These are phyloP conservation scores for Cardiosporidium cionae DNA, from an alignment of 169 alveolate genomes.

Conservation along the genomic window DNA sequence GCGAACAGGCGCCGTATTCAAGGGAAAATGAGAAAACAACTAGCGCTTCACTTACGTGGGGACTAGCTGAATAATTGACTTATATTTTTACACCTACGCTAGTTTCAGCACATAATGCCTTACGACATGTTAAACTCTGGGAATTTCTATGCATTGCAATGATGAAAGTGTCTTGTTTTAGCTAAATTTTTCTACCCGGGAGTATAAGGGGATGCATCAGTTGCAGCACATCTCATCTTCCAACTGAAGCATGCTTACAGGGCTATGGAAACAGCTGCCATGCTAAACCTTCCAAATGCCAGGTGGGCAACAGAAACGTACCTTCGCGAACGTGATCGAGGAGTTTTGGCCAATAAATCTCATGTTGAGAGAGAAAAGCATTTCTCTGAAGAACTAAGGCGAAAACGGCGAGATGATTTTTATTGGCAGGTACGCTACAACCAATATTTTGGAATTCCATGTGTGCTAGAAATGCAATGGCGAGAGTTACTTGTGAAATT, in stretches of 20 bases:
- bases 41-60: no score
- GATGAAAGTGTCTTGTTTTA: not conserved
- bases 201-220: not conserved
- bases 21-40: no score
- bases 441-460: no score
- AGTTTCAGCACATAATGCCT: no score
- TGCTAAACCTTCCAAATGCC: constrained; percentile 45
- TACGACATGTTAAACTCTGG: not conserved
- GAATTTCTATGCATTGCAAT: not conserved
- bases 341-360: constrained; percentile 47
- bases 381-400: constrained; percentile 42
- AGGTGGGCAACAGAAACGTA: constrained; percentile 38
- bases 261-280: constrained; percentile 57
- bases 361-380: constrained; percentile 33
- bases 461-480: not conserved
- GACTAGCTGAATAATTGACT: no score
- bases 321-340: constrained; percentile 53
- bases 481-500: no score
- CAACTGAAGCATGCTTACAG: constrained; percentile 2
- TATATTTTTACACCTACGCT: no score
- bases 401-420: constrained; percentile 41
- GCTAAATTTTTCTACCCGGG: not conserved
- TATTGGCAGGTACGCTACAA: constrained; percentile 48
- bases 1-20: no score
- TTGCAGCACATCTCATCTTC: no score